Evolutionary conservation across 2,329 filamentous ascomycete genomes (phyloP).

Genomic region (Penicillium sp.): DNA sequence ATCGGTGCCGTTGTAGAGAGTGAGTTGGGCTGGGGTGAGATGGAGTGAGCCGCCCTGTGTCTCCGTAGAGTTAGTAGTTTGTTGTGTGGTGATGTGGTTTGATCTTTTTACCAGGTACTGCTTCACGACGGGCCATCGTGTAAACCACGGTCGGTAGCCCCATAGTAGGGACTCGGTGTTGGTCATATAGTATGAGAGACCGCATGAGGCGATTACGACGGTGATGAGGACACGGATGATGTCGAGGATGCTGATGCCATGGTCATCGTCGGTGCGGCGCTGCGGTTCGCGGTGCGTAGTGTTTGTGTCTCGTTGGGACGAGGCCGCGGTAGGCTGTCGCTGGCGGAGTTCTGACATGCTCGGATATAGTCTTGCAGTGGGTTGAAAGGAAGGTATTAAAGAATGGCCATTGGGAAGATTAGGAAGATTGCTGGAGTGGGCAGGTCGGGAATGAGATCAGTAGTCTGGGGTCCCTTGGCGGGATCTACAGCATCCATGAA

Average conservation of each 20-base stretch:
- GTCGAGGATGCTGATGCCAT: slow-evolving; percentile 53
- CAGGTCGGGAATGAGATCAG: slow-evolving; percentile 1
- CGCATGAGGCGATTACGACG: slow-evolving; percentile 60
- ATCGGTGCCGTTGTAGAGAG: slow-evolving; percentile 71
- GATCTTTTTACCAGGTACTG: slow-evolving; percentile 50
- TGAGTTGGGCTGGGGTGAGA: slow-evolving; percentile 70
- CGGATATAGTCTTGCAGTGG: not conserved
- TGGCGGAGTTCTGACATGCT: slow-evolving; percentile 32
- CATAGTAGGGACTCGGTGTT: slow-evolving; percentile 65
- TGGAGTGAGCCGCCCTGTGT: slow-evolving; percentile 53
- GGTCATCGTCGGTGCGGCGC: slow-evolving; percentile 17
- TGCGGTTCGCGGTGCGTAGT: slow-evolving; percentile 7
- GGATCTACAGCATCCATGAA: slow-evolving; percentile 2
- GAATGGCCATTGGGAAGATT: not conserved
- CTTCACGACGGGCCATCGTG: slow-evolving; percentile 54
- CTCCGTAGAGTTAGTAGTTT: not conserved
- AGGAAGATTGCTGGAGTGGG: not conserved
- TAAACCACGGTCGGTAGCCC: slow-evolving; percentile 62
- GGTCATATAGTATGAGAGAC: slow-evolving; percentile 71
- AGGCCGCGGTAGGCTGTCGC: slow-evolving; percentile 22
- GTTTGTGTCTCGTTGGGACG: slow-evolving; percentile 7
- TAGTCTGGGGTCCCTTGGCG: not conserved
- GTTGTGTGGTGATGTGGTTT: not conserved
- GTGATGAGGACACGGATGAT: slow-evolving; percentile 64
- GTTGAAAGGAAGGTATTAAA: not conserved